phyloP scores from a whole-genome alignment of 1,139 yeast species.

The Geotrichum cucujoidarum region DNA sequence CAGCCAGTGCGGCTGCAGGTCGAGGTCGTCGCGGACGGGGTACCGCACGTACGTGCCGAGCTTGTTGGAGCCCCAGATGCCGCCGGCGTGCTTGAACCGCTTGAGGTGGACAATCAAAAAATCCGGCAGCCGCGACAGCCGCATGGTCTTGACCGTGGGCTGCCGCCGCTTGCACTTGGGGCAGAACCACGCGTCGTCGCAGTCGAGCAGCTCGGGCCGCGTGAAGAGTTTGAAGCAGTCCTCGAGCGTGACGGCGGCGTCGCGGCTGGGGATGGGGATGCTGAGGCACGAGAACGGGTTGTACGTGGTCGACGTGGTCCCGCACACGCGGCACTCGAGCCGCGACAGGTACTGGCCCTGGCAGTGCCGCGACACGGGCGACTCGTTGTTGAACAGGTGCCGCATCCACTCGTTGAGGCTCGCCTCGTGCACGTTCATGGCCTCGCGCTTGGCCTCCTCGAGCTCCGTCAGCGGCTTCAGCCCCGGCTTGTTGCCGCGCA shows the following conservation, averaged over 20 bases:
- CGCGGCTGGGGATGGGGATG: slow-evolving; percentile 58
- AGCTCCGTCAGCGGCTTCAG: slow-evolving; percentile 59
- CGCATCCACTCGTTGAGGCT: slow-evolving; percentile 95
- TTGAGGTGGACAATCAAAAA: slow-evolving; percentile 72
- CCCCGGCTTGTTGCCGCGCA: slow-evolving; percentile 52
- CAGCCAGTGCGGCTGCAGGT: slow-evolving; percentile 66
- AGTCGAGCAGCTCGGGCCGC: slow-evolving; percentile 62
- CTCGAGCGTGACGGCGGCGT: slow-evolving; percentile 42
- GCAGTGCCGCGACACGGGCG: slow-evolving; percentile 77
- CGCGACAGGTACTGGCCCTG: slow-evolving; percentile 89
- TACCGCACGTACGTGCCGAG: slow-evolving; percentile 59
- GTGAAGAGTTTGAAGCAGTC: slow-evolving; percentile 72
- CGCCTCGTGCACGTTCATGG: slow-evolving; percentile 73
- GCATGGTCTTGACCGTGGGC: slow-evolving; percentile 61
- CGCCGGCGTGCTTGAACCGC: slow-evolving; percentile 53
- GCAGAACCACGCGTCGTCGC: slow-evolving; percentile 86
- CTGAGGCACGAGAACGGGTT: slow-evolving; percentile 74
- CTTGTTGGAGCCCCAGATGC: slow-evolving; percentile 43
- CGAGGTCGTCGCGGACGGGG: slow-evolving; percentile 49
- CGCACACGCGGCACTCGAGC: slow-evolving; percentile 70
- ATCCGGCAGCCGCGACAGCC: slow-evolving; percentile 67
- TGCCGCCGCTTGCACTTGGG: slow-evolving; percentile 69
- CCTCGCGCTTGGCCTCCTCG: slow-evolving; percentile 73
- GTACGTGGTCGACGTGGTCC: slow-evolving; percentile 78
- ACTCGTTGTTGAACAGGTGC: slow-evolving; percentile 75